Conservation (phyloP, 2,329 filamentous ascomycete genomes). For the Akanthomyces muscarius region DNA sequence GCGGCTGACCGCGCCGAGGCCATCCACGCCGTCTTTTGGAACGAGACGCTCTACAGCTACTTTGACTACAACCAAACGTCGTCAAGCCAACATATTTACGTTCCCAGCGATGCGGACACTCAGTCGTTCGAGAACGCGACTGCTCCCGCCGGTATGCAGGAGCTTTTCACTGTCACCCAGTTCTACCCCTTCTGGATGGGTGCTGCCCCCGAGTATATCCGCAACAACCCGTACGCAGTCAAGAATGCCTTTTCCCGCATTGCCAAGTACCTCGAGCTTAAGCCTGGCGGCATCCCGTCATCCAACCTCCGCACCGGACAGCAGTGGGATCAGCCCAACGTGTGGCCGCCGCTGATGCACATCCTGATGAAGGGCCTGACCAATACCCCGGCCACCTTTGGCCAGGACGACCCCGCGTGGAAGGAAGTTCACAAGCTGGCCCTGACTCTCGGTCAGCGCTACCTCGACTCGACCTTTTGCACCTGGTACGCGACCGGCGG, state of each 20-base stretch:
- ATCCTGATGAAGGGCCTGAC: slow-evolving; percentile 59
- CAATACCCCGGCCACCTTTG: slow-evolving; percentile 55
- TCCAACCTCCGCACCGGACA: slow-evolving; percentile 59
- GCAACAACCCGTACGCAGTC: slow-evolving; percentile 55
- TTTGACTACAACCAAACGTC: slow-evolving; percentile 68
- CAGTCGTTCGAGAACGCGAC: slow-evolving; percentile 27
- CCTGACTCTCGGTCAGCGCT: slow-evolving; percentile 58
- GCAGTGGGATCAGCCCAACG: slow-evolving; percentile 68
- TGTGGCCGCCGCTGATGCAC: slow-evolving; percentile 66
- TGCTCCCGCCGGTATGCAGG: slow-evolving; percentile 52
- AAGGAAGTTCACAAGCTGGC: slow-evolving; percentile 51
- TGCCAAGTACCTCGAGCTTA: slow-evolving; percentile 45
- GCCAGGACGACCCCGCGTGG: slow-evolving; percentile 50
- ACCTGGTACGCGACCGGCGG: slow-evolving; percentile 67
- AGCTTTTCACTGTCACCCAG: slow-evolving; percentile 56
- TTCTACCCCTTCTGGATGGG: slow-evolving; percentile 69
- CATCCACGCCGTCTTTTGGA: slow-evolving; percentile 63
- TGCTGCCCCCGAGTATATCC: slow-evolving; percentile 54
- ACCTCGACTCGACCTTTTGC: slow-evolving; percentile 64
- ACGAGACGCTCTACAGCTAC: slow-evolving; percentile 57
- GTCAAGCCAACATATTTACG: slow-evolving; percentile 50
- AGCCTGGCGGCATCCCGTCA: slow-evolving; percentile 55
- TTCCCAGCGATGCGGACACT: slow-evolving; percentile 44
- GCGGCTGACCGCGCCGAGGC: slow-evolving; percentile 54
- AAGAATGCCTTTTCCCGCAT: slow-evolving; percentile 52